These are phyloP conservation scores for Scalesia atractyloides DNA, from an alignment of 129 eudicot species.

Conservation along the genomic window DNA sequence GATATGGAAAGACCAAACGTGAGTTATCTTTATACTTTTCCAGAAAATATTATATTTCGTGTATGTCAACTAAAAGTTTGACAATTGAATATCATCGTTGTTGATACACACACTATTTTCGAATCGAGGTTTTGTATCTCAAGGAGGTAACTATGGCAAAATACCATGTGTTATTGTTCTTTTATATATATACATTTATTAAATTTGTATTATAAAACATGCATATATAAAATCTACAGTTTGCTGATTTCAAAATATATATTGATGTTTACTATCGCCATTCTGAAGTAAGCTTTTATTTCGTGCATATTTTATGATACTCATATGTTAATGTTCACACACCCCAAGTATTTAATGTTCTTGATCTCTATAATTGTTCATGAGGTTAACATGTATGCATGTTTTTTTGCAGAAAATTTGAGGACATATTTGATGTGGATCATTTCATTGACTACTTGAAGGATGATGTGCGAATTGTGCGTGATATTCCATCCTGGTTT, in stretches of 20 bases:
- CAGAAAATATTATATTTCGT: conserved; percentile 4
- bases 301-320: conserved; percentile 8
- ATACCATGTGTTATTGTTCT: neutral
- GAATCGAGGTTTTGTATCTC: conserved; percentile 12
- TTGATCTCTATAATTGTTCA: conserved; percentile 17
- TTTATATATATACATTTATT: neutral
- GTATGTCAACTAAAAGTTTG: conserved; percentile 12
- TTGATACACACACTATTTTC: neutral
- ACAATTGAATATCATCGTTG: neutral
- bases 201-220: neutral
- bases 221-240: neutral
- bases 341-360: conserved; percentile 18
- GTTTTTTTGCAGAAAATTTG: conserved; percentile 68
- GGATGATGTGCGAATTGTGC: conserved; percentile 90
- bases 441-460: conserved; percentile 97
- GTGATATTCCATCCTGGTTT: conserved; percentile 98
- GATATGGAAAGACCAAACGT: conserved; percentile 99
- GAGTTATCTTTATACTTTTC: conserved; percentile 49
- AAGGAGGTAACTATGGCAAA: neutral
- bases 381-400: neutral
- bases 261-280: neutral
- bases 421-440: conserved; percentile 97
- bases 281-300: neutral
- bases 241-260: conserved; percentile 2
- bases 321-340: neutral